A percentile compares a stretch with the other conserved stretches of the same genome.
Evolutionary conservation across 106 monocot species (phyloP).

Genomic region (Triglochin maritima): DNA sequence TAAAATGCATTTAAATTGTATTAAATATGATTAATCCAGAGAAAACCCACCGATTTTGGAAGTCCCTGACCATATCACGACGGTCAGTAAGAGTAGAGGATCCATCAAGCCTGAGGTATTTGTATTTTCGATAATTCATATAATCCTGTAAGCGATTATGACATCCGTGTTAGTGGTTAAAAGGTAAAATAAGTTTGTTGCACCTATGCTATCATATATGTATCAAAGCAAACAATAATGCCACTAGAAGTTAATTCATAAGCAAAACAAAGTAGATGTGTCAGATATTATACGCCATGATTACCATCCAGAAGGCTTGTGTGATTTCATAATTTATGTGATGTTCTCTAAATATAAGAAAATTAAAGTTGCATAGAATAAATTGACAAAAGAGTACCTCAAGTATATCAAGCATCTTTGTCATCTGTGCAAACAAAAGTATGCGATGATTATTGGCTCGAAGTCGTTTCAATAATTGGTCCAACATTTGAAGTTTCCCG

Average conservation of each 20-base stretch:
- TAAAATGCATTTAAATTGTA: neutral
- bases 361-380: neutral
- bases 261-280: no score
- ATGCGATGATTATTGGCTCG: constrained; percentile 91
- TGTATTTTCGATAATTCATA: constrained; percentile 98
- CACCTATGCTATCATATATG: neutral
- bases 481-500: constrained; percentile 91
- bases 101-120: constrained; percentile 96
- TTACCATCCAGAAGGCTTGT: no score
- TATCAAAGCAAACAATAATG: neutral
- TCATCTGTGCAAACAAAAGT: constrained; percentile 98
- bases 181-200: neutral
- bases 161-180: neutral
- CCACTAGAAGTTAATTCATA: no score
- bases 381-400: constrained; percentile 44
- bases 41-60: constrained; percentile 53
- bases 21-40: neutral
- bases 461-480: constrained; percentile 73
- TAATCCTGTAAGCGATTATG: constrained; percentile 61
- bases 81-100: constrained; percentile 77
- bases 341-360: no score
- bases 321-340: no score
- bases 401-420: constrained; percentile 96
- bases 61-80: constrained; percentile 95
- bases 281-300: no score